phyloP scores from a whole-genome alignment of 108 stramenopile genomes.

The Nitzschia palea region DNA sequence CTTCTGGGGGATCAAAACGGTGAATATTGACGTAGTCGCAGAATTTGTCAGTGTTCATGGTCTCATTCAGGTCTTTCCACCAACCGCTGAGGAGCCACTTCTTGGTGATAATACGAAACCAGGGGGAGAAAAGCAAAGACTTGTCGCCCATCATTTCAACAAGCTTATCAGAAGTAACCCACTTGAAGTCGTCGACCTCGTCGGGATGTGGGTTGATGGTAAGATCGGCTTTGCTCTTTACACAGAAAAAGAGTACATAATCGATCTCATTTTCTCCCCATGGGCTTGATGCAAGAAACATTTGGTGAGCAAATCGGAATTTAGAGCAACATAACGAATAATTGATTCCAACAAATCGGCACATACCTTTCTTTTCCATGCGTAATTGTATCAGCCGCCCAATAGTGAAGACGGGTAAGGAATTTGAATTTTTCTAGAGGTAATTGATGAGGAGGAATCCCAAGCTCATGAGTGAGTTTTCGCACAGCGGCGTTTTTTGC shows the following conservation, averaged over 20 bases:
- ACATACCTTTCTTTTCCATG: conserved; percentile 75
- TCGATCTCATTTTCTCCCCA: conserved; percentile 99
- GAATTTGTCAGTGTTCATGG: conserved; percentile 77
- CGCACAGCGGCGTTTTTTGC: conserved; percentile 95
- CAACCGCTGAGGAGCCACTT: conserved; percentile 80
- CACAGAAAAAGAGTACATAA: conserved; percentile 88
- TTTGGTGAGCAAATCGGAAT: too few relatives aligned
- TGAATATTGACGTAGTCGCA: conserved; percentile 75
- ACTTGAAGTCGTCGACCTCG: conserved; percentile 85
- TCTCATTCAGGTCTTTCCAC: conserved; percentile 81
- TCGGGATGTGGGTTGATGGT: conserved; percentile 85
- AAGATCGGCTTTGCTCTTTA: conserved; percentile 60
- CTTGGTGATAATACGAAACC: conserved; percentile 88
- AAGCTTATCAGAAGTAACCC: conserved; percentile 70
- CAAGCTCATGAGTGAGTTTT: conserved; percentile 96
- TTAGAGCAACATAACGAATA: conserved; percentile 1
- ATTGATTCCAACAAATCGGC: not conserved
- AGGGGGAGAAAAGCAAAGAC: conserved; percentile 82
- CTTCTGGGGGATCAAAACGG: conserved; percentile 81
- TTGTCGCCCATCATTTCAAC: conserved; percentile 70
- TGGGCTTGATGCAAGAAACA: too few relatives aligned
- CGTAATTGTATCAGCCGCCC: conserved; percentile 91
- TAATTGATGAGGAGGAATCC: conserved; percentile 75
- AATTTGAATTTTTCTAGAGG: conserved; percentile 86
- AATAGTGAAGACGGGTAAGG: conserved; percentile 97